Evolutionary conservation across 2,329 filamentous ascomycete genomes (phyloP), one percentile per base, ranked within the genome.

Genomic region (Sclerotinia nivalis): DNA sequence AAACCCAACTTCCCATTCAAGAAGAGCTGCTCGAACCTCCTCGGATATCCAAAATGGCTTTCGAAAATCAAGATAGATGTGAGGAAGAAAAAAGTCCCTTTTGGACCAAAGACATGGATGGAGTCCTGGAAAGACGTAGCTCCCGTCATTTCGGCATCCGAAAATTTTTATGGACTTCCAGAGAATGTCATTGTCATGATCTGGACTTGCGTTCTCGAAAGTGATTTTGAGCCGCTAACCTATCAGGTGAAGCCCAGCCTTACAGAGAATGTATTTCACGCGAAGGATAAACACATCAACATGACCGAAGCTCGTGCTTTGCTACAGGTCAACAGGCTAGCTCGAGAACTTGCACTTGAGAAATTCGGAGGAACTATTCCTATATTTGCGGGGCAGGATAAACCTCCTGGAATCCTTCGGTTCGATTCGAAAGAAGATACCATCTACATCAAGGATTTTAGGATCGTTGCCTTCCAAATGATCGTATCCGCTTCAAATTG

Each of bases 1-100:
- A 22, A 47, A 28, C 0, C 12, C 20, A n/a, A 15, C 4, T 0
- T n/a, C 1, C 20, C 20, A 2, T 5, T 8, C 12, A 12, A 34
- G 6, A 22, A 47, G 15, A 22, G 1, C 2, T 10, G 20, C 2
- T 47, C 25, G 5, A 61, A 34, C 10, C 20, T 13, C 43, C 5
- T 31, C 37, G 31, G 8, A 47, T n/a, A 28, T 15, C 20, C 18
- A 47, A 61, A 15, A 15, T 15, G 7, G 2, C 4, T 22, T 8
- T 47, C 18, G 3, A 31, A 47, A 8, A 28, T 12, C n/a, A 47
- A 34, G 25, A 31, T 18, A 31, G 1, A 10, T 28, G 10, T 8
- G 10, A n/a, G 5, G n/a, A 28, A 45, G 2, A 7, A 22, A 34
- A 47, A 12, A 9, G 25, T 2, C 28, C 0, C 4, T 2, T 37